A percentile compares a stretch with the other conserved stretches of the same genome.
These are phyloP conservation scores for Colletotrichum tropicicola DNA, from an alignment of 2,329 filamentous ascomycete genomes.

Conservation along the genomic window DNA sequence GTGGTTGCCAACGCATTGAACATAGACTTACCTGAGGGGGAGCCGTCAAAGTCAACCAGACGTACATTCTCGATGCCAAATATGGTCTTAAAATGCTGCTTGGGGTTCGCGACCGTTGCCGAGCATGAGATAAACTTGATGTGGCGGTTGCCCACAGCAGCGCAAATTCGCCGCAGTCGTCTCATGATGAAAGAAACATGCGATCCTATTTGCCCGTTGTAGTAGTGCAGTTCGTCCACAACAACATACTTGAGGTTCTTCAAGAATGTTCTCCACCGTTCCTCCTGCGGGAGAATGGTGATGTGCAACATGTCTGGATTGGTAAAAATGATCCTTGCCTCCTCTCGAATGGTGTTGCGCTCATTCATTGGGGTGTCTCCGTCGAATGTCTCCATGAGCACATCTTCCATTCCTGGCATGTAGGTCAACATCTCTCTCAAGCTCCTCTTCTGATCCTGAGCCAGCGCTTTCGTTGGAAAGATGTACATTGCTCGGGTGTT, in stretches of 20 bases:
- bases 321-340: slow-evolving; percentile 93
- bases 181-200: slow-evolving; percentile 97
- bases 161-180: slow-evolving; percentile 85
- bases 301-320: slow-evolving; percentile 99
- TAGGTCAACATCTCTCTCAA: slow-evolving; percentile 85
- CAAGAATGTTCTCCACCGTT: slow-evolving; percentile 87
- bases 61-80: slow-evolving; percentile 86
- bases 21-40: slow-evolving; percentile 66
- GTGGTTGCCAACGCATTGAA: background rate
- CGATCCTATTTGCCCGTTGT: slow-evolving; percentile 93
- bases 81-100: slow-evolving; percentile 92
- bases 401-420: slow-evolving; percentile 78
- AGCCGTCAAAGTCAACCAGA: slow-evolving; percentile 90
- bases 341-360: slow-evolving; percentile 82
- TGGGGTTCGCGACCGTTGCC: slow-evolving; percentile 92
- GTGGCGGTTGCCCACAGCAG: slow-evolving; percentile 84
- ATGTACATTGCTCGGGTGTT: slow-evolving; percentile 93
- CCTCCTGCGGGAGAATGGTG: slow-evolving; percentile 91
- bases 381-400: slow-evolving; percentile 92
- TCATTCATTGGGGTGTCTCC: slow-evolving; percentile 89
- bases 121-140: slow-evolving; percentile 96
- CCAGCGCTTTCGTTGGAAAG: slow-evolving; percentile 95
- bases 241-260: slow-evolving; percentile 92
- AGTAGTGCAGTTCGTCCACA: slow-evolving; percentile 91
- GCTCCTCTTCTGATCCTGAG: slow-evolving; percentile 92